A percentile compares a stretch with the other conserved stretches of the same genome.
phyloP scores from a whole-genome alignment of 2,329 filamentous ascomycete genomes.

The Penicillium sumatraense region DNA sequence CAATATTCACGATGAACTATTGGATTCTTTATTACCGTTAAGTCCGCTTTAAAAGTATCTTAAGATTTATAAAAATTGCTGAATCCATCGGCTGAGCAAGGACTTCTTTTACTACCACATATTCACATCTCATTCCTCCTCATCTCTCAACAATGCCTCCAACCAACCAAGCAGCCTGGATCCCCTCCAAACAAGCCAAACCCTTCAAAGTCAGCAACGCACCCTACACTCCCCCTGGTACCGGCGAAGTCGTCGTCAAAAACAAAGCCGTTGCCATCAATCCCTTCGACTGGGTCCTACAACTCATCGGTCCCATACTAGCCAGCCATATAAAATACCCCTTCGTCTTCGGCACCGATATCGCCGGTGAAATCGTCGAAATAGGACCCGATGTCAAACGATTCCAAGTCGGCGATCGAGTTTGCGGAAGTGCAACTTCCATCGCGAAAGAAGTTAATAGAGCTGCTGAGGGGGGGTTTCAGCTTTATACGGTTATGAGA shows the following conservation, averaged over 20 bases:
- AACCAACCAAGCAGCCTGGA: constrained; percentile 19
- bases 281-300: constrained; percentile 48
- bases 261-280: constrained; percentile 48
- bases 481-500: constrained; percentile 26
- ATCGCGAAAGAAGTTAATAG: constrained; percentile 19
- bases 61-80: too few species aligned
- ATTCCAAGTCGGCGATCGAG: constrained; percentile 51
- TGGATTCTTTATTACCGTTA: too few species aligned
- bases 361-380: constrained; percentile 53
- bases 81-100: too few species aligned
- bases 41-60: too few species aligned
- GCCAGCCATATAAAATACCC: constrained; percentile 38
- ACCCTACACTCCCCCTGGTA: constrained; percentile 39
- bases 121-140: too few species aligned
- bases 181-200: neutral
- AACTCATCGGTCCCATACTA: constrained; percentile 26
- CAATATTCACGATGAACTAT: too few species aligned
- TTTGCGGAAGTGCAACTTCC: constrained; percentile 36
- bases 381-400: constrained; percentile 52
- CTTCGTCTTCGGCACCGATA: constrained; percentile 46
- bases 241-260: constrained; percentile 45
- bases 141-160: too few species aligned
- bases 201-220: constrained; percentile 41
- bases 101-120: too few species aligned
- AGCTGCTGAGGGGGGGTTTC: constrained; percentile 26